These are phyloP conservation scores for Pythium rhizo-oryzae DNA, from an alignment of 352 stramenopile genomes.

Conservation along the genomic window DNA sequence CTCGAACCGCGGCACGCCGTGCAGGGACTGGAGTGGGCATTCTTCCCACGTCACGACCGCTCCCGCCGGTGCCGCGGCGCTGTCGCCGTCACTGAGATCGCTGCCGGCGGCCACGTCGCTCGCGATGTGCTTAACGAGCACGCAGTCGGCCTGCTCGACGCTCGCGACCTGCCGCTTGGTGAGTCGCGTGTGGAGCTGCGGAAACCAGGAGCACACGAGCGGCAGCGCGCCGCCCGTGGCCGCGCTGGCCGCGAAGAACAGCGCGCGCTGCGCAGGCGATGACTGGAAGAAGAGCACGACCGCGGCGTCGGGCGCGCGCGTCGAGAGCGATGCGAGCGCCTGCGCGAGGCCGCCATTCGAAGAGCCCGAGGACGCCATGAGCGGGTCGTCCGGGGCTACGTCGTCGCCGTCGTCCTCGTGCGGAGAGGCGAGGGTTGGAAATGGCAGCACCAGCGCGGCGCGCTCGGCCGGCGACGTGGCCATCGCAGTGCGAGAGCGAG, in stretches of 20 bases:
- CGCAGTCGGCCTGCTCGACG: slow-evolving; percentile 50
- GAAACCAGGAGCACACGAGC: slow-evolving; percentile 52
- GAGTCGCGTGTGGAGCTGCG: slow-evolving; percentile 58
- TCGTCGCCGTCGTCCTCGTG: not conserved
- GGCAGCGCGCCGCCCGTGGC: slow-evolving; percentile 48
- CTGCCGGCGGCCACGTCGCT: slow-evolving; percentile 5
- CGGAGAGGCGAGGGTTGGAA: slow-evolving; percentile 11
- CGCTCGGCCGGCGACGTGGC: not conserved
- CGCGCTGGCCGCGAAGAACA: slow-evolving; percentile 46
- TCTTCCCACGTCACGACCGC: slow-evolving; percentile 42
- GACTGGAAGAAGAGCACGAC: slow-evolving; percentile 46
- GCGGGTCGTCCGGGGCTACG: not conserved
- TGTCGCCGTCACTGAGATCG: slow-evolving; percentile 21
- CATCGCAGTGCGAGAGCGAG: too few relatives aligned
- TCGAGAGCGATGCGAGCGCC: slow-evolving; percentile 32
- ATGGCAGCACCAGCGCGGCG: slow-evolving; percentile 9
- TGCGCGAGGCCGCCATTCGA: slow-evolving; percentile 11
- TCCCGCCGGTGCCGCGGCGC: not conserved
- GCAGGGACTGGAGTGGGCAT: slow-evolving; percentile 40
- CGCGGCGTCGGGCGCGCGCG: slow-evolving; percentile 39
- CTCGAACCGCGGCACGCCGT: slow-evolving; percentile 54
- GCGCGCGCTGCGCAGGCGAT: slow-evolving; percentile 36
- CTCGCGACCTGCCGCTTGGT: slow-evolving; percentile 44
- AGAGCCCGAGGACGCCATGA: slow-evolving; percentile 21
- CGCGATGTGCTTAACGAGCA: slow-evolving; percentile 42